These are phyloP conservation scores for Saccharum officinarum DNA, from an alignment of 176 grass and related monocot species.

Conservation along the genomic window DNA sequence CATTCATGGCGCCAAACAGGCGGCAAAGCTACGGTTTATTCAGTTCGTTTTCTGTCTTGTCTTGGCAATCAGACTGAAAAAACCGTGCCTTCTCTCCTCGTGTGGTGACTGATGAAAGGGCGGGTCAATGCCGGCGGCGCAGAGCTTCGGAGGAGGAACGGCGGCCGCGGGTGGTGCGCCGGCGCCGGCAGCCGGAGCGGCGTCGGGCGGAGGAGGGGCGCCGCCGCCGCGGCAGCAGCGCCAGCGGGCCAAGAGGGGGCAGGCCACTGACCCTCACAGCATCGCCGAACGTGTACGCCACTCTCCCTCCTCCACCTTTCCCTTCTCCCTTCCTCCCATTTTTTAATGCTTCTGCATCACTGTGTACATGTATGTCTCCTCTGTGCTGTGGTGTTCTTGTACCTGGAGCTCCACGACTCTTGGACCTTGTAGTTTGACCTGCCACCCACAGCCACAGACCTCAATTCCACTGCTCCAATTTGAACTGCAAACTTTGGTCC, in stretches of 20 bases:
- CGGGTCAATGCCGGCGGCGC: constrained; percentile 58
- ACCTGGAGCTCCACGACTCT: constrained; percentile 23
- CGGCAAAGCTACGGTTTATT: not conserved
- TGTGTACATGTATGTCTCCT: not conserved
- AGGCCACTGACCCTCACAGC: constrained; percentile 89
- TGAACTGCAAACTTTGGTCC: not conserved
- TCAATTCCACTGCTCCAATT: not conserved
- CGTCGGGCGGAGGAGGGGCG: constrained; percentile 40
- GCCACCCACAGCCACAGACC: not conserved
- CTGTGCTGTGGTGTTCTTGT: not conserved
- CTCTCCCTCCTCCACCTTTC: constrained; percentile 34
- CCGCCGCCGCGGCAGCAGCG: constrained; percentile 68
- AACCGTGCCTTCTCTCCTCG: not conserved
- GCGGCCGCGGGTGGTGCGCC: not conserved
- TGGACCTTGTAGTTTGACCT: constrained; percentile 23
- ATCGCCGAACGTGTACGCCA: constrained; percentile 87
- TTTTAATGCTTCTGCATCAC: constrained; percentile 5
- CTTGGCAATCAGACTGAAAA: not conserved
- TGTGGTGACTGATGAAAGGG: constrained; percentile 38
- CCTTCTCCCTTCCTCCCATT: not conserved
- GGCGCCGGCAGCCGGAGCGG: not conserved
- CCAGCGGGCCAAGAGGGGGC: constrained; percentile 65
- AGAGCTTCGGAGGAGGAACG: constrained; percentile 55
- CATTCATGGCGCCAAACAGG: not conserved
- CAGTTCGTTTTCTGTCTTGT: not conserved